Base-by-base conservation (phyloP, 805 yeast genomes). In the Candida peoriensis region DNA sequence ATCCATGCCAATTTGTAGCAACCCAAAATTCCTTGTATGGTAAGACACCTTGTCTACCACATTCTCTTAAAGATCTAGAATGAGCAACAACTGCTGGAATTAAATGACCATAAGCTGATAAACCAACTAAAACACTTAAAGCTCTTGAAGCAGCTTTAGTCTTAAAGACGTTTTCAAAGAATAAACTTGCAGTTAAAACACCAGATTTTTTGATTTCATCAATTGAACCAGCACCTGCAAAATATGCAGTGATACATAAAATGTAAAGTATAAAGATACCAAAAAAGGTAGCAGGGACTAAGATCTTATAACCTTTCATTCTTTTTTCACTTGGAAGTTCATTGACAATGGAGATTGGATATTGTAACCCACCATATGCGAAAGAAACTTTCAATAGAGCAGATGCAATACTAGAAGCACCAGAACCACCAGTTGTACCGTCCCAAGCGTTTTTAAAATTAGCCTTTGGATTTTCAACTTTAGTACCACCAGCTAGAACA, bases 11-110 rank as follows among this genome's bases (percentile, higher is more conserved):
- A 67, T 48, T 66, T 21, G 63, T 60, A 27, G 68, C 57, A 11
- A 69, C 69, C 52, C 65, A 70, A 36, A 67, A 60, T 35, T 60
- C 55, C 8, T 66, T 61, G 39, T 65, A 66, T 31, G 76, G 75
- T 41, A 70, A 58, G 28, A 60, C 56, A 34, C 75, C 74, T 57
- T 70, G 74, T 52, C 74, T 63, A 30, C 74, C 76, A 48, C 69
- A 65, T 36, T 64, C 69, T 52, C 70, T 72, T 35, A 70, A 48
- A 34, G 69, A 62, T 57, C 75, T 61, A 36, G 74, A 73, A 49
- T 70, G 75, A 10, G 74, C 63, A 39, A 70, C 64, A 20, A 68
- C 67, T 20, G 68, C 74, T 10, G 72, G 60, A 48, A 69, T 47
- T 23, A 70, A 71, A 43, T 70, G 70, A 42, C 72, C 73, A 50